Base-by-base conservation (phyloP, 495 filamentous ascomycete species). In the Penicillium bovifimosum region DNA sequence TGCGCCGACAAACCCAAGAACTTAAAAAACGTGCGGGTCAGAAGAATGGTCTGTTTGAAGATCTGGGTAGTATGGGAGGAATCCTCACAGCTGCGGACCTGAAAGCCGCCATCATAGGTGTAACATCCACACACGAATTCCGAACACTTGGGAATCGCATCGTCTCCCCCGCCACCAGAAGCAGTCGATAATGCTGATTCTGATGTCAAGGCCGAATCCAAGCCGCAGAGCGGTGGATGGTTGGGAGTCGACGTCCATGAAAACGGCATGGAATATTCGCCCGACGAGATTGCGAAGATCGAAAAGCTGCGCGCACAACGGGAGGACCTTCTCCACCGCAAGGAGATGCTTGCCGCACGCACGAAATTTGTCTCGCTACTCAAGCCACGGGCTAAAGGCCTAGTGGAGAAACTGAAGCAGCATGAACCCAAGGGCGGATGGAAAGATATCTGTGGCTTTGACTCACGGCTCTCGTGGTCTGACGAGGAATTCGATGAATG, bases 181-280 rank as follows among this genome's bases (percentile, higher is more conserved):
- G 40, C 55, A 6, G 55, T 52, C 2, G 42, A 59, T 1, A 51
- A 59, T 5, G 28, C 48, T 6, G 45, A 48, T 9, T 27, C 27
- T 3, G 50, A 55, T 26, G 46, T 40, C 4, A 61, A 64, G 66
- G 84, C 85, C 63, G 83, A 90, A 59, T 80, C 77, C 32, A 84
- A 87, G 69, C 82, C 87, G 52, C 86, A 89, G 73, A 80, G 86
- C 53, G 75, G 84, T 66, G 89, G 89, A 45, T 88, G 92, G 53
- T 86, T 93, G 60, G 84, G 61, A 7, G 53, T 73, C 8, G 71
- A 72, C 28, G 52, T 67, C 48, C 54, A 69, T 31, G 50, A 59
- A 32, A 53, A 61, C 16, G 63, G 59, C 42, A 53, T 71, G 17
- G 65, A 58, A 18, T 77, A 75, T 56, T 71, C 76, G 0, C 47